Evolutionary conservation across 148 eudicot genomes (phyloP), one percentile per base, ranked within the genome.

Genomic region (Euryodendron excelsum): DNA sequence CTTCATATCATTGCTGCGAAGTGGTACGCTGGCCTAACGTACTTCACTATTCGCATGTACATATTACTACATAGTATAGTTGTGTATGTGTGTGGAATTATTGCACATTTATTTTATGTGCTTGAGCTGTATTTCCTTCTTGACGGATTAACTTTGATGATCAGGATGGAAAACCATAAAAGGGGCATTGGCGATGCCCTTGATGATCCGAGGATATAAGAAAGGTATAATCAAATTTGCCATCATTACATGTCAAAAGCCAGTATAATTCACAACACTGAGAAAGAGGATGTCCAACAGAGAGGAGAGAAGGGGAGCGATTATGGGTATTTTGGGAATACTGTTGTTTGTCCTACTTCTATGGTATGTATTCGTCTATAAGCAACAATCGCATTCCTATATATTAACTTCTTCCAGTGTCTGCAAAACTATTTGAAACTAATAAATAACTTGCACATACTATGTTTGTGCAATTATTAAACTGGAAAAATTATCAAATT

Each of bases 161-260:
- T 68, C 88, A 95, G 99, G 99, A 73, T 93, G 97, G 99, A 95
- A 91, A 82, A 93, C 96, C 7, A 90, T 95, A 78, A 93, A 84
- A 80, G 99, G 97, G 18, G 99, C 99, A 17, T 47, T 93, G 79
- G 99, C 81, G 59, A 95, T 93, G 99, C 99, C 99, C 41, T 68
- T 93, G 87, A 95, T 95, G 99, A 82, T 95, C 34, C 85, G 89
- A 85, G 99, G 99, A 84, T 95, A 91, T 84, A 90, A 87, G 85
- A 95, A 86, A 79, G 96, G 85, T 65, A 86, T 93, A 23, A 95
- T 95, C 83, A 90, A 92, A 86, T 95, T 93, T 74, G 88, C 99
- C 6, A 91, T 95, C 70, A 95, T 95, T 61, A 91, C 99, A 27
- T 91, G 97, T 78, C 83, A 83, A 81, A 95, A 95, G 81, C 93